Base-by-base conservation (phyloP, 139 green algal genomes). In the Chlamydomonas incerta region DNA sequence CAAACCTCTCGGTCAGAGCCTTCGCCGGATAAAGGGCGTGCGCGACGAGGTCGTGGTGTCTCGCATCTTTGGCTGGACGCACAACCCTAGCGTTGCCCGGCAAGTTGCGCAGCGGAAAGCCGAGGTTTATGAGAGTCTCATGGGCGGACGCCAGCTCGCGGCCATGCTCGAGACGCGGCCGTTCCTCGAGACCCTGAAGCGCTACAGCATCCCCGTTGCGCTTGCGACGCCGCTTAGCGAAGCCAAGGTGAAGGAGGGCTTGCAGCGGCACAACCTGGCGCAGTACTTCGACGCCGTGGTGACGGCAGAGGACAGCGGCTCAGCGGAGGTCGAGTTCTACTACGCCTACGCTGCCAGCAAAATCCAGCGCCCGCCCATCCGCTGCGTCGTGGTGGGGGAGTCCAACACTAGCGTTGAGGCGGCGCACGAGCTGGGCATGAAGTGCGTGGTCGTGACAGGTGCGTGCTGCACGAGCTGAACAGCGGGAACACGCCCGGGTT, bases 341-440 rank as follows among this genome's bases (percentile, higher is more conserved):
- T 98, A 97, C 88, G 89, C 95, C 24, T 93, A 92, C 35, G 96
- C 95, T 20, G 93, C 95, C 0, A 91, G 91, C 72, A 87, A 88
- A 50, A 87, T 99, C 18, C 83, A 94, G 62, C 92, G 97, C 24
- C 98, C 98, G 26, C 93, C 96, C 17, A 87, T 97, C 47, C 95
- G 97, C 76, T 99, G 96, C 87, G 94, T 99, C 0, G 93, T 99
- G 0, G 88, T 99, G 3, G 97, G 96, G 35, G 92, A 92, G 81
- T 94, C 89, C 66, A 98, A 98, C 87, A 90, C 88, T 28, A 93
- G 82, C 71, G 93, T 99, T 9, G 97, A 99, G 82, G 97, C 95
- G 31, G 97, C 96, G 4, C 94, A 96, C n/a, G 97, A 99, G 85
- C 91, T 94, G 60, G 92, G 94, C 73, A 99, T 99, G 97, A 93